These are phyloP conservation scores for Trichomonascaceae sp. DNA, from an alignment of 1,139 yeast species.

Conservation along the genomic window DNA sequence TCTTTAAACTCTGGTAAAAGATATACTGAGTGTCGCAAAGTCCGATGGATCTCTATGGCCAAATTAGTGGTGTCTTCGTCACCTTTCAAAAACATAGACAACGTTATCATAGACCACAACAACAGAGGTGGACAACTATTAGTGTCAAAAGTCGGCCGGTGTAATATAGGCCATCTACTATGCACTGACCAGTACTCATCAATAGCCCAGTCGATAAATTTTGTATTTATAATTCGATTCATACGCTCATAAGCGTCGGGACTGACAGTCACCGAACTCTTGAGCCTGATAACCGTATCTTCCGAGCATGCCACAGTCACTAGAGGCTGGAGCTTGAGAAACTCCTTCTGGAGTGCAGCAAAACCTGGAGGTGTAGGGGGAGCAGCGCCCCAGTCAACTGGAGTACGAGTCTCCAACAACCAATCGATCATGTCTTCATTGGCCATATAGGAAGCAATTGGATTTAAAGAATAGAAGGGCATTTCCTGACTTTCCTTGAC, in stretches of 20 bases:
- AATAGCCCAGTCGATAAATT: constrained; percentile 21
- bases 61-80: constrained; percentile 33
- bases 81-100: constrained; percentile 39
- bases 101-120: constrained; percentile 49
- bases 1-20: constrained; percentile 54
- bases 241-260: not conserved
- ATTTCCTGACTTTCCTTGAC: constrained; percentile 2
- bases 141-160: constrained; percentile 58
- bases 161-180: constrained; percentile 54
- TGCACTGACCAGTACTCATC: constrained; percentile 36
- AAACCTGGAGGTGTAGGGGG: not conserved
- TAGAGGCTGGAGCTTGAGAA: not conserved
- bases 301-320: not conserved
- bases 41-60: constrained; percentile 48
- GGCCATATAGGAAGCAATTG: constrained; percentile 21
- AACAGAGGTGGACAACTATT: constrained; percentile 47
- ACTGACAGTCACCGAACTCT: not conserved
- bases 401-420: constrained; percentile 14
- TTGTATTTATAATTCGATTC: constrained; percentile 20
- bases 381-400: constrained; percentile 1
- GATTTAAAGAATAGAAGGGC: constrained; percentile 21
- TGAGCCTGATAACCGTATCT: not conserved
- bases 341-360: not conserved
- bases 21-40: constrained; percentile 56
- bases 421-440: constrained; percentile 26